Evolutionary conservation across 805 yeast genomes (phyloP).

Genomic region (Sporopachydermia lactativora): DNA sequence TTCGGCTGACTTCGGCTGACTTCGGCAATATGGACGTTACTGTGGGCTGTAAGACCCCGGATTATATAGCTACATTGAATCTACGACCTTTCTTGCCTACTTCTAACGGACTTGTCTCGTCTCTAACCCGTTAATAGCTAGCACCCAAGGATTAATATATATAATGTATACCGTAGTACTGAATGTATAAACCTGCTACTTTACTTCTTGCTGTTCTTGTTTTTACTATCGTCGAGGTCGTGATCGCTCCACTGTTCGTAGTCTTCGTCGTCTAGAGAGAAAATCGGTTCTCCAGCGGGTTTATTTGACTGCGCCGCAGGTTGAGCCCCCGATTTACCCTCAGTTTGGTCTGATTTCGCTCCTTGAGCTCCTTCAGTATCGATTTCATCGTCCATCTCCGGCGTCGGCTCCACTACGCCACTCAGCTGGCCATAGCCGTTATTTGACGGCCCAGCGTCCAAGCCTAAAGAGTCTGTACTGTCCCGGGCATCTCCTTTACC

Average conservation of each 20-base stretch:
- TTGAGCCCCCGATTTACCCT: neutral
- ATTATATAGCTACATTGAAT: too few species aligned
- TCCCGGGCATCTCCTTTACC: constrained; percentile 5
- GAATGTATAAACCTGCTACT: too few species aligned
- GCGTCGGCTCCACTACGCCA: constrained; percentile 4
- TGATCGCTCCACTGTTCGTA: constrained; percentile 10
- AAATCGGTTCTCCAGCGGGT: constrained; percentile 12
- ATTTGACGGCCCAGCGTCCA: constrained; percentile 2
- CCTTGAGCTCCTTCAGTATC: constrained; percentile 3
- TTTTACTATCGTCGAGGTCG: constrained; percentile 11
- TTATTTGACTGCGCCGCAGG: constrained; percentile 1
- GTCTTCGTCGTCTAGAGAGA: constrained; percentile 15
- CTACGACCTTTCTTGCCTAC: too few species aligned
- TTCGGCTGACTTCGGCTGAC: too few species aligned
- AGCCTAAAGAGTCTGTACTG: neutral
- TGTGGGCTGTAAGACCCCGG: too few species aligned
- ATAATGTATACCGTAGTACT: too few species aligned
- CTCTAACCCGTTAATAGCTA: too few species aligned
- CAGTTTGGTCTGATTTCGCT: neutral
- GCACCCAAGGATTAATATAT: too few species aligned
- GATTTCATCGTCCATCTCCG: constrained; percentile 4
- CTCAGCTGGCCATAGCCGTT: constrained; percentile 6
- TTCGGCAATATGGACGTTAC: too few species aligned
- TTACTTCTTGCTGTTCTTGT: constrained; percentile 2
- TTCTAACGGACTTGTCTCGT: too few species aligned